A percentile compares a stretch with the other conserved stretches of the same genome.
phyloP scores from a whole-genome alignment of 2,329 filamentous ascomycete species.

The Chaetomium strumarium region DNA sequence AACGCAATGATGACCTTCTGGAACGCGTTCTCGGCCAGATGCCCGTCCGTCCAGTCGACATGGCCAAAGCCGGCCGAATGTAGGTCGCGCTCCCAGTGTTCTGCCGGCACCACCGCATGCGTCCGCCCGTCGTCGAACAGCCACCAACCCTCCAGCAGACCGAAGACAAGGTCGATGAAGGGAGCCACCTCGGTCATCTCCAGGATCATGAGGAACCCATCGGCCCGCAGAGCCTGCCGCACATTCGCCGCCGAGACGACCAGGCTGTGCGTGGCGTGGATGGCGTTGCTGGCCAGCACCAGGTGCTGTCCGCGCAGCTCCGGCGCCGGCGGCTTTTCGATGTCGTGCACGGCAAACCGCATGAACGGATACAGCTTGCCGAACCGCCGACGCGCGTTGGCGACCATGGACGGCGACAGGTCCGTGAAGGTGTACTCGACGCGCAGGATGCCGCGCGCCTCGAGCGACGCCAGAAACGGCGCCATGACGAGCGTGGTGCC shows the following conservation, averaged over 20 bases:
- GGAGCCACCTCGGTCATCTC: slow-evolving; percentile 30
- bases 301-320: slow-evolving; percentile 27
- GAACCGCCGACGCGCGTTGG: slow-evolving; percentile 26
- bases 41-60: slow-evolving; percentile 30
- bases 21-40: slow-evolving; percentile 27
- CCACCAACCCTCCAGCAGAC: slow-evolving; percentile 37
- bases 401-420: slow-evolving; percentile 30
- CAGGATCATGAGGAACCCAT: slow-evolving; percentile 32
- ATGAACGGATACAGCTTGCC: slow-evolving; percentile 24
- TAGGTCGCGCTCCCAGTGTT: slow-evolving; percentile 26
- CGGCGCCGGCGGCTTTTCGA: slow-evolving; percentile 25
- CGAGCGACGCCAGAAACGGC: slow-evolving; percentile 27
- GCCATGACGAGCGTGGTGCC: slow-evolving; percentile 34
- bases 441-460: slow-evolving; percentile 22
- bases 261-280: slow-evolving; percentile 31
- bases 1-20: slow-evolving; percentile 23
- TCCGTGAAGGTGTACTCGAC: slow-evolving; percentile 39
- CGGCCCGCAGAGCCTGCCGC: slow-evolving; percentile 25
- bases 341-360: slow-evolving; percentile 27
- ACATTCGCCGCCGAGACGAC: slow-evolving; percentile 23
- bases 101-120: slow-evolving; percentile 20
- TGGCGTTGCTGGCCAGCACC: slow-evolving; percentile 30
- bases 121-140: slow-evolving; percentile 30
- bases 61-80: slow-evolving; percentile 26
- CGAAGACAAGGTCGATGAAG: slow-evolving; percentile 33